phyloP scores from a whole-genome alignment of 306 rosid species.

The Hippophae tibetana region DNA sequence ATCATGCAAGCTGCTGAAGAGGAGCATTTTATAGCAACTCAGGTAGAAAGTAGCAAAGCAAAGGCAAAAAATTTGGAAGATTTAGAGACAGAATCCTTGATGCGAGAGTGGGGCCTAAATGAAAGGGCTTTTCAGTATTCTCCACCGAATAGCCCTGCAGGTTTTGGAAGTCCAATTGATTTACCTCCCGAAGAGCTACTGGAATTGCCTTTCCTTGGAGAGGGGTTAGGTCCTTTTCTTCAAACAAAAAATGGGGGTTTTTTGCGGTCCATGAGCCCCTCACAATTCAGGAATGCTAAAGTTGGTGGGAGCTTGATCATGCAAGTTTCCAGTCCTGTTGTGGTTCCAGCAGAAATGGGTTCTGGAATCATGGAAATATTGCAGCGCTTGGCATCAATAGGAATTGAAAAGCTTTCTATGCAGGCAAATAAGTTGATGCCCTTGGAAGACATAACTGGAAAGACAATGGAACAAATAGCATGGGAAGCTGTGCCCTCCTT shows the following conservation, averaged over 20 bases:
- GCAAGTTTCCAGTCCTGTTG: constrained; percentile 88
- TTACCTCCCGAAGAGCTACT: constrained; percentile 36
- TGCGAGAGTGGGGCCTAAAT: constrained; percentile 77
- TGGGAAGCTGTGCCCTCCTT: constrained; percentile 61
- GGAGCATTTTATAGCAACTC: constrained; percentile 32
- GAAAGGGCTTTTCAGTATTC: constrained; percentile 78
- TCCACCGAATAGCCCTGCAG: constrained; percentile 42
- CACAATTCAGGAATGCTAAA: constrained; percentile 52
- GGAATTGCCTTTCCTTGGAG: constrained; percentile 70
- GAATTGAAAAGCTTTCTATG: constrained; percentile 89
- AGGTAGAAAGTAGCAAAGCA: constrained; percentile 33
- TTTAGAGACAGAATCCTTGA: constrained; percentile 75
- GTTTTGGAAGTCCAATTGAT: constrained; percentile 64
- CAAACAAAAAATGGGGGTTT: constrained; percentile 84
- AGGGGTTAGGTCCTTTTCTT: constrained; percentile 69
- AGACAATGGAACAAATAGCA: constrained; percentile 82
- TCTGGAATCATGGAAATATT: constrained; percentile 69
- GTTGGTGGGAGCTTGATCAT: constrained; percentile 60
- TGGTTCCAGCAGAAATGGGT: constrained; percentile 92
- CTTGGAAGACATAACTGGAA: constrained; percentile 82
- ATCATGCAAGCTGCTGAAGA: constrained; percentile 37
- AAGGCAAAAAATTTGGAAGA: constrained; percentile 67
- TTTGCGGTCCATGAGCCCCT: constrained; percentile 71
- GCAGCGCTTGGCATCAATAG: constrained; percentile 66
- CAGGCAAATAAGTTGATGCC: constrained; percentile 91